These are phyloP conservation scores for Echinochloa phyllopogon DNA, from an alignment of 176 grass and related monocot species.

Conservation along the genomic window DNA sequence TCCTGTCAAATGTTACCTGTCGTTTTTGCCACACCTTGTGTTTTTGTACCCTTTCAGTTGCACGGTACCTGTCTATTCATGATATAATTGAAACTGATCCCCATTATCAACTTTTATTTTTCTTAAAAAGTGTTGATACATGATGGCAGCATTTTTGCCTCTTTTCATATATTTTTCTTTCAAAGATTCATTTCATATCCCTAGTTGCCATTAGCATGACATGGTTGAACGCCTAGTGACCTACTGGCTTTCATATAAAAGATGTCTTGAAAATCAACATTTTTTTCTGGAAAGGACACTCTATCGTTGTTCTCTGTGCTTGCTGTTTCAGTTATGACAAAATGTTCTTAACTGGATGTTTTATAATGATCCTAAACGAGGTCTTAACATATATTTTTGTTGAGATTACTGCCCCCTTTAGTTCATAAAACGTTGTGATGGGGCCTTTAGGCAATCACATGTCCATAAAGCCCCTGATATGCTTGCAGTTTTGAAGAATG, in stretches of 20 bases:
- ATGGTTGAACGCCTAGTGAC: not conserved
- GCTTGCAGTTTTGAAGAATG: slow-evolving; percentile 12
- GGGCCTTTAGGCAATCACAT: not conserved
- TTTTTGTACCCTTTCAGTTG: slow-evolving; percentile 11
- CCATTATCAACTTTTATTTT: not conserved
- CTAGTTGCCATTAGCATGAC: not conserved
- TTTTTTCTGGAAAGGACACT: slow-evolving; percentile 12
- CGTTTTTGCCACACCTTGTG: not conserved
- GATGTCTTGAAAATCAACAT: slow-evolving; percentile 10
- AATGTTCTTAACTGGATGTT: slow-evolving; percentile 14
- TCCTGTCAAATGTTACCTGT: slow-evolving; percentile 42
- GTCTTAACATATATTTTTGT: slow-evolving; percentile 4
- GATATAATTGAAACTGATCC: not conserved
- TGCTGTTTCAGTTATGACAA: slow-evolving; percentile 10
- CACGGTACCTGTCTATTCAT: not conserved
- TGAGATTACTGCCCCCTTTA: not conserved
- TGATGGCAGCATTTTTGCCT: not conserved
- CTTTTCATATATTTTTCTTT: slow-evolving; percentile 12
- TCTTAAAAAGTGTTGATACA: not conserved
- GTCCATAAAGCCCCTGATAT: slow-evolving; percentile 5
- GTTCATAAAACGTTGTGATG: not conserved
- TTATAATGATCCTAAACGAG: not conserved
- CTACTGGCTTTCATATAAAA: not conserved
- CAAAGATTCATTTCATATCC: not conserved
- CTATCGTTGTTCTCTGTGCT: not conserved